Evolutionary conservation across 2,329 filamentous ascomycete species (phyloP), one percentile per base, ranked within the genome.

Genomic region (Beauveria rudraprayagi): DNA sequence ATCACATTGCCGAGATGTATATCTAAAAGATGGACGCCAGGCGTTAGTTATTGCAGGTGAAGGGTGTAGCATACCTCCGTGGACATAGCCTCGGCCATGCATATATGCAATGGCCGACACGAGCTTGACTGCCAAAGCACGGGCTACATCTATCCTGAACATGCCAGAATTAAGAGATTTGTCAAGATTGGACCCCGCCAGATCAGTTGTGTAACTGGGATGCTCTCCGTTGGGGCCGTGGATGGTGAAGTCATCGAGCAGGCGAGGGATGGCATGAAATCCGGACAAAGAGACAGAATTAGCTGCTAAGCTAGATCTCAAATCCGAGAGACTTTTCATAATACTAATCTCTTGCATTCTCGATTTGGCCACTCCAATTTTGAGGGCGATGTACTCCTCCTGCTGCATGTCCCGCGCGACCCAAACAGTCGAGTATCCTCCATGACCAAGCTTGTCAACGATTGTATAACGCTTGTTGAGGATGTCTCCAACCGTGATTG

Each of bases 401-500:
- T 60, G 55, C 52, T 61, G 37, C 28, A 8, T 16, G 65, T 78
- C 75, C 37, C 67, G 67, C 19, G 72, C 75, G 28, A 78, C 71
- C 75, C 74, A 77, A 50, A 76, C 70, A 1, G 75, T 77, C 2
- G 71, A 74, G 64, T 67, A 74, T 2, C 70, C 69, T 30, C 75
- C 73, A 64, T 67, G 74, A 50, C 74, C 75, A 50, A 77, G 62
- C 64, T 77, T 77, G 30, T 72, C 70, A 34, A 73, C 63, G 19
- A 76, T 63, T 26, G 68, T 66, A 63, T 77, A 77, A 14, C 71
- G 70, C 14, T 66, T 66, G 55, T 54, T 30, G 16, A 59, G 22
- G 17, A 51, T 22, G 3, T 51, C 46, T 24, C 56, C 56, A 11
- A 59, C 43, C 47, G 51, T 41, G n/a, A 43, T 24, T 46, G 30